Evolutionary conservation across 192 early-diverging fungal genomes (phyloP).

Genomic region (Chytriomyces sp.): DNA sequence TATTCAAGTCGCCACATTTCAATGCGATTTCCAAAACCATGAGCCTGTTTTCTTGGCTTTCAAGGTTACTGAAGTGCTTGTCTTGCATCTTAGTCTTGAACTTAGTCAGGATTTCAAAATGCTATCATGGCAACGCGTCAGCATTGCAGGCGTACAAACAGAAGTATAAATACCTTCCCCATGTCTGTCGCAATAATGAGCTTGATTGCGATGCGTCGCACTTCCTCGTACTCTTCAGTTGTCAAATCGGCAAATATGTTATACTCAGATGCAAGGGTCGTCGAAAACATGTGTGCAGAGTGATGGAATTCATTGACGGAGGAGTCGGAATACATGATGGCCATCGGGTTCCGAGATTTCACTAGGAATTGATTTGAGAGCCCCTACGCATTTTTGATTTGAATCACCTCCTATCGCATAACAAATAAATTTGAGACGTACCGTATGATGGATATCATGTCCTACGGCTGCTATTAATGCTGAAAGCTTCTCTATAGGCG

Average conservation of each 20-base stretch:
- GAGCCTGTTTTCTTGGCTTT: constrained; percentile 45
- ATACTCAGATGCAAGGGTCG: constrained; percentile 34
- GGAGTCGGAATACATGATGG: constrained; percentile 47
- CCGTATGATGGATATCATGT: constrained; percentile 63
- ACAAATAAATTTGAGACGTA: constrained; percentile 22
- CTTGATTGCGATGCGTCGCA: constrained; percentile 46
- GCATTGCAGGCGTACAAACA: background rate
- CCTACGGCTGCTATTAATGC: constrained; percentile 47
- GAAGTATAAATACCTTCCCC: constrained; percentile 40
- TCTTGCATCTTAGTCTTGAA: constrained; percentile 58
- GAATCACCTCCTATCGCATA: background rate
- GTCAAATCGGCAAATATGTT: constrained; percentile 54
- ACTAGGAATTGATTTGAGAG: constrained; percentile 53
- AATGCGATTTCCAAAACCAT: constrained; percentile 57
- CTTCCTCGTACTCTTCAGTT: constrained; percentile 49
- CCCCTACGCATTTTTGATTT: constrained; percentile 27
- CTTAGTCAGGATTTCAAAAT: constrained; percentile 62
- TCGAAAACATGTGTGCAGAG: constrained; percentile 53
- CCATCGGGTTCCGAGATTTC: constrained; percentile 50
- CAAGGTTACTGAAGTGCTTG: constrained; percentile 15
- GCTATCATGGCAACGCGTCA: constrained; percentile 32
- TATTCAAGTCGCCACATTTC: constrained; percentile 61
- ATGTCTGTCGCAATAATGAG: constrained; percentile 57
- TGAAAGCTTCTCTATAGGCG: constrained; percentile 42
- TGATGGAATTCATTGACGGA: constrained; percentile 59